These are phyloP conservation scores for Sideroxylon spinosum DNA, from an alignment of 179 eudicot genomes.

Conservation along the genomic window DNA sequence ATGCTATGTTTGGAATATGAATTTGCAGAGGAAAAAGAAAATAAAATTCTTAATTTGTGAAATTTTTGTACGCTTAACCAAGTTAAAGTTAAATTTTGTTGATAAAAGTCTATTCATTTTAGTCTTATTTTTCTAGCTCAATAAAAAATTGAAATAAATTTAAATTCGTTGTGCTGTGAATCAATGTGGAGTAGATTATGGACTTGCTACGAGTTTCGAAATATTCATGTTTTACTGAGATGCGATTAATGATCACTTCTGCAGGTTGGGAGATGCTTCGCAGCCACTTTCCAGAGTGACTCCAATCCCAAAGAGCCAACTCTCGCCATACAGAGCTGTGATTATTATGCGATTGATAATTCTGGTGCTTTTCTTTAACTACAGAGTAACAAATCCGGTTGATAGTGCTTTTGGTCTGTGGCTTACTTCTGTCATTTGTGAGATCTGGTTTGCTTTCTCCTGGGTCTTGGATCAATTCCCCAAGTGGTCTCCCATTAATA, in stretches of 20 bases:
- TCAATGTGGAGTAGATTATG: neutral
- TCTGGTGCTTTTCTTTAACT: constrained; percentile 80
- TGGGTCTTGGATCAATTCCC: constrained; percentile 98
- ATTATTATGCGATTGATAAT: constrained; percentile 69
- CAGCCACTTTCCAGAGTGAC: constrained; percentile 69
- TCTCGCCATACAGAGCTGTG: constrained; percentile 68
- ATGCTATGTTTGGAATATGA: too few relatives aligned
- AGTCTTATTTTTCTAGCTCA: neutral
- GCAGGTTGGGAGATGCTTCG: constrained; percentile 54
- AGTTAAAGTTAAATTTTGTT: too few relatives aligned
- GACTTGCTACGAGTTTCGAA: neutral
- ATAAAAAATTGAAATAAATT: too few relatives aligned
- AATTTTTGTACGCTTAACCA: too few relatives aligned
- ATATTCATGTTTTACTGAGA: neutral
- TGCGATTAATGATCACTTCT: constrained; percentile 8
- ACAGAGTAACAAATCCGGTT: constrained; percentile 82
- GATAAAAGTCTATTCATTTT: too few relatives aligned
- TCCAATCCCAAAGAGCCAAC: constrained; percentile 75
- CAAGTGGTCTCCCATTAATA: constrained; percentile 81
- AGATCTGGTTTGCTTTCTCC: constrained; percentile 89
- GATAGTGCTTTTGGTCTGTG: constrained; percentile 78
- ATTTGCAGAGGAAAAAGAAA: too few relatives aligned
- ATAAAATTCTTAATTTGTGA: too few relatives aligned
- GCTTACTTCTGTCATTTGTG: constrained; percentile 93
- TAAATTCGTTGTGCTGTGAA: neutral